Conservation (phyloP, 176 grass and related monocot species). For the Musa itinerans region DNA sequence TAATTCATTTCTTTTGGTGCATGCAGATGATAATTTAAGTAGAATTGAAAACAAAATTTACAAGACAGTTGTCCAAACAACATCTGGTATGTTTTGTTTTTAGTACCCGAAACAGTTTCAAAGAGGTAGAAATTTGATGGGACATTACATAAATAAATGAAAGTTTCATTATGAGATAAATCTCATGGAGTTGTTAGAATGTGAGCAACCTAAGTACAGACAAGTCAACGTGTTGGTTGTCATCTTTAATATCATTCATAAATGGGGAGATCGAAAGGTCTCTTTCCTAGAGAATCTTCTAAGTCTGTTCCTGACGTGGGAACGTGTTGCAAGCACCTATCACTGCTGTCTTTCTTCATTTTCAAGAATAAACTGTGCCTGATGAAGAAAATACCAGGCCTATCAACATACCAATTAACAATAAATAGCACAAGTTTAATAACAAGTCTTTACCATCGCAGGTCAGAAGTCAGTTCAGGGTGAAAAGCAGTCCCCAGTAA, state of each 20-base stretch:
- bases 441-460: conserved; percentile 51
- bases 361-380: conserved; percentile 79
- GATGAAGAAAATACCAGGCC: not conserved
- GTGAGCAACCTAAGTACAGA: not conserved
- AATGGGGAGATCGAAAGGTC: conserved; percentile 61
- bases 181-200: not conserved
- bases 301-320: conserved; percentile 18
- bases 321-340: conserved; percentile 28
- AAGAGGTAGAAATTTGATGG: not conserved
- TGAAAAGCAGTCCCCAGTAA: conserved; percentile 93
- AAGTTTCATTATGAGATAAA: not conserved
- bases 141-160: not conserved
- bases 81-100: not conserved
- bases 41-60: not conserved
- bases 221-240: not conserved
- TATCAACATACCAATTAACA: not conserved
- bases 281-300: conserved; percentile 20
- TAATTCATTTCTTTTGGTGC: no score
- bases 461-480: conserved; percentile 86
- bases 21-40: no score
- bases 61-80: not conserved
- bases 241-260: conserved; percentile 40
- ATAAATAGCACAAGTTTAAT: not conserved
- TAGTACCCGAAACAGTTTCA: not conserved
- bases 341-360: conserved; percentile 58